These are phyloP conservation scores for Rhypophila decipiens DNA, from an alignment of 495 filamentous ascomycete species.

Conservation along the genomic window DNA sequence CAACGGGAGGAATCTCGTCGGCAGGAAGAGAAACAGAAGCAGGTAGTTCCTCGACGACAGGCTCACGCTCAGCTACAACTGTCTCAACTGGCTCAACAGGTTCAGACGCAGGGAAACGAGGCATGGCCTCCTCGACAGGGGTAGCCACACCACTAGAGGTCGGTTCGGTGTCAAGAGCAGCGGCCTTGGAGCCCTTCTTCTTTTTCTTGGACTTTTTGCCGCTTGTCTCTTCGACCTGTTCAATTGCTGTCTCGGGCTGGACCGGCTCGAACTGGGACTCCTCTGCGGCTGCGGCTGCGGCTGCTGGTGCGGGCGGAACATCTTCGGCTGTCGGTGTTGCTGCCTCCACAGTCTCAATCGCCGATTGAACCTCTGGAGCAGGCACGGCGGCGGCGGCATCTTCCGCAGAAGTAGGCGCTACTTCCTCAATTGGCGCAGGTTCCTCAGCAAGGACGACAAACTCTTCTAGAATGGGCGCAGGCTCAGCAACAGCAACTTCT, in stretches of 20 bases:
- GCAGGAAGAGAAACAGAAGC: no score
- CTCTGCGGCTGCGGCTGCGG: neutral
- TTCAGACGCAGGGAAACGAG: neutral
- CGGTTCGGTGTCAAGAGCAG: conserved; percentile 6
- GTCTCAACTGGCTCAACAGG: neutral
- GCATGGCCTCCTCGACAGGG: neutral
- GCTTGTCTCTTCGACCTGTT: no score
- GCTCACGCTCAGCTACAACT: neutral
- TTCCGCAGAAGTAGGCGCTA: no score
- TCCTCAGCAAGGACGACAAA: no score
- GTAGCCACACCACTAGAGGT: neutral
- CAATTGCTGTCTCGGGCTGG: conserved; percentile 14
- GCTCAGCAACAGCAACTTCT: neutral
- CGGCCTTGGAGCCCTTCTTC: conserved; percentile 9
- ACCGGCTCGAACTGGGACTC: conserved; percentile 6
- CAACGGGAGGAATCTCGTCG: no score
- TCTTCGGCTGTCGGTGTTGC: neutral
- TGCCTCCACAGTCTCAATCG: no score
- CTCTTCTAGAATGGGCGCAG: neutral
- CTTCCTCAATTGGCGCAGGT: no score
- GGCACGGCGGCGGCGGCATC: no score
- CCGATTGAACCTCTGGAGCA: no score
- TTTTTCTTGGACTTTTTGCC: conserved; percentile 16
- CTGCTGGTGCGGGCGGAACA: neutral
- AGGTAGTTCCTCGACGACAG: neutral